Evolutionary conservation across 139 green algal genomes (phyloP), one percentile per base, ranked within the genome.

Genomic region (Picochlorum sp.): DNA sequence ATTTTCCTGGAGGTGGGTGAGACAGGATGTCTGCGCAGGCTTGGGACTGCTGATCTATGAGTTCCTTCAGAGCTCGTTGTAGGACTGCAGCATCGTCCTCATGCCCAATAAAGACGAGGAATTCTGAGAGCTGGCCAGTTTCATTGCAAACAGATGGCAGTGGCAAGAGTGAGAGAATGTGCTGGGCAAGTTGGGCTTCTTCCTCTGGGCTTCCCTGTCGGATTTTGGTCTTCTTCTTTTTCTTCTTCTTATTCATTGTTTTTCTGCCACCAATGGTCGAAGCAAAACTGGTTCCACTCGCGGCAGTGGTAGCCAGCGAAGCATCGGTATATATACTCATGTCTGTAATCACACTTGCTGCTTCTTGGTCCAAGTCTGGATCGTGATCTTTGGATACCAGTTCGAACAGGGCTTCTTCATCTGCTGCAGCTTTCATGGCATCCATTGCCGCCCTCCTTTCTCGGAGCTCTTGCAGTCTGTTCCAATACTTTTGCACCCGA

Each of bases 41-140:
- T 3, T 54, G 65, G 26, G 60, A 26, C 16, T 82, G 70, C 18
- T 47, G 57, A 30, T 62, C 30, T 4, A 83, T 38, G 9, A 85
- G 65, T 8, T 45, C 57, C 2, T 60, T 71, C 61, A 93, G 57
- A 13, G 61, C 62, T 44, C 73, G 67, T 75, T 96, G 89, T 63
- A 96, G 68, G 45, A 72, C 64, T 0, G 45, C 41, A 0, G 85
- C 89, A 54, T 94, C 88, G 1, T 38, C 34, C n/a, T 72, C 69
- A 60, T 94, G 85, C 2, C 81, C 86, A 60, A 95, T 66, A 57
- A 90, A 30, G 31, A 92, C 78, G 54, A 96, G 70, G 24, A 90
- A 63, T 75, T 95, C 88, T 1, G 67, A 59, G 45, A 96, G 77
- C 66, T 88, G 73, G 4, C 81, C 79, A 37, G 57, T 55, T 50